Base-by-base conservation (phyloP, 1,284 basidiomycete genomes). In the Pseudozyma flocculosa region DNA sequence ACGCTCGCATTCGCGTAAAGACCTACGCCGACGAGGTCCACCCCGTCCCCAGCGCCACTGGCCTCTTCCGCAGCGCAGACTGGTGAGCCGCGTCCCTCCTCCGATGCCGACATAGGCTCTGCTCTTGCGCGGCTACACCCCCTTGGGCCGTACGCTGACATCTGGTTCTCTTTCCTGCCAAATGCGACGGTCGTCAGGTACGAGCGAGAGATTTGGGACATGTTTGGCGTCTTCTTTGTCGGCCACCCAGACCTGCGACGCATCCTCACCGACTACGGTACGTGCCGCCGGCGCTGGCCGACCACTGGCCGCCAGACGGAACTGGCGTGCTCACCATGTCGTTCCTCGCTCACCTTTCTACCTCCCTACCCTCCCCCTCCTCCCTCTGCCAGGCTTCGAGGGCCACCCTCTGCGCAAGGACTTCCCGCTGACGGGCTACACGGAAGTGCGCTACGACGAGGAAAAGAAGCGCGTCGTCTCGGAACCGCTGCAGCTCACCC, bases 401-500 rank as follows among this genome's bases (percentile, higher is more conserved):
- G 95, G 95, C 23, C 92, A 99, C 79, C 94, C 94, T 14, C 80
- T 99, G 55, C 85, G 95, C 67, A 99, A 99, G 80, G 94, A 98
- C 79, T 98, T 97, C 84, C 94, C 93, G 18, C 80, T 98, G 65
- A 95, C 92, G 4, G 94, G 94, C 32, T 98, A 98, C 82, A 90
- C 92, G 11, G 95, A 99, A 80, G 85, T 98, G 44, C 87, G 95
- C 51, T 99, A 97, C 78, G 93, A 97, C 77, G 95, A 98, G 82
- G 94, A 96, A 82, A 87, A 90, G 79, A 98, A 98, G 82, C 90
- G 94, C 43, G 92, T 99, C 52, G 92, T 98, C 22, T 94, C 94
- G 73, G 95, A 99, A 79, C 95, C 95, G 24, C 82, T 98, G 51
- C 95, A 99, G 79, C 85, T 99, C 66, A 93, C 93, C 10, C 95